Evolutionary conservation across 2,329 filamentous ascomycete species (phyloP).

Genomic region (Myriosclerotinia curreyana): DNA sequence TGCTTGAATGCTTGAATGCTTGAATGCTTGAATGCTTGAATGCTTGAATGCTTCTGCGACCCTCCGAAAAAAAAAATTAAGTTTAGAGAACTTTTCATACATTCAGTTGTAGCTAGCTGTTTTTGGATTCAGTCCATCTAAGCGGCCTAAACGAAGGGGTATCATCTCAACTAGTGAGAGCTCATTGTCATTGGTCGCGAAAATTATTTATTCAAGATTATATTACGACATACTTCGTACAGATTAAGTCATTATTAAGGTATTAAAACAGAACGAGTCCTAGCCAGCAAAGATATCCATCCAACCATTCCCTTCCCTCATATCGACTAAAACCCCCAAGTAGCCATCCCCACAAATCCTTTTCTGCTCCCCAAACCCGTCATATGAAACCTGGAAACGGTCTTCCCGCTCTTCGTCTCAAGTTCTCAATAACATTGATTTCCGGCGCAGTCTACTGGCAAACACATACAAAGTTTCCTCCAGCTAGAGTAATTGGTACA

Average conservation of each 20-base stretch:
- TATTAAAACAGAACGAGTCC: no score
- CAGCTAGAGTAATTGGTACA: constrained; percentile 18
- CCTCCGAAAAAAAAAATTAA: no score
- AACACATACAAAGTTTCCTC: constrained; percentile 26
- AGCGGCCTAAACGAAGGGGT: constrained; percentile 4
- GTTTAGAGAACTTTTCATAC: not conserved
- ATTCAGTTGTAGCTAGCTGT: not conserved
- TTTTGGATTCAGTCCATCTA: not conserved
- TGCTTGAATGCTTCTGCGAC: no score
- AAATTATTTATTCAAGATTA: not conserved
- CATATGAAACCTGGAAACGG: constrained; percentile 27
- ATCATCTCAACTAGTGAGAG: not conserved
- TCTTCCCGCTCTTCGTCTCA: not conserved
- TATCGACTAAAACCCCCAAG: no score
- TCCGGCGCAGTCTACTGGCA: constrained; percentile 18
- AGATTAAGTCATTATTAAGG: no score
- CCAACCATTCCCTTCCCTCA: not conserved
- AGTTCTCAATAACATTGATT: constrained; percentile 23
- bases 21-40: no score
- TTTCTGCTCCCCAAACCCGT: constrained; percentile 23
- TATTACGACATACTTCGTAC: no score
- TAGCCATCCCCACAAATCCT: not conserved
- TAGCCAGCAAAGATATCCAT: no score
- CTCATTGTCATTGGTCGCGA: not conserved
- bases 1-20: no score